A percentile compares a stretch with the other conserved stretches of the same genome.
Evolutionary conservation across 331 rosid genomes (phyloP).

Genomic region (Quercus tomentella): DNA sequence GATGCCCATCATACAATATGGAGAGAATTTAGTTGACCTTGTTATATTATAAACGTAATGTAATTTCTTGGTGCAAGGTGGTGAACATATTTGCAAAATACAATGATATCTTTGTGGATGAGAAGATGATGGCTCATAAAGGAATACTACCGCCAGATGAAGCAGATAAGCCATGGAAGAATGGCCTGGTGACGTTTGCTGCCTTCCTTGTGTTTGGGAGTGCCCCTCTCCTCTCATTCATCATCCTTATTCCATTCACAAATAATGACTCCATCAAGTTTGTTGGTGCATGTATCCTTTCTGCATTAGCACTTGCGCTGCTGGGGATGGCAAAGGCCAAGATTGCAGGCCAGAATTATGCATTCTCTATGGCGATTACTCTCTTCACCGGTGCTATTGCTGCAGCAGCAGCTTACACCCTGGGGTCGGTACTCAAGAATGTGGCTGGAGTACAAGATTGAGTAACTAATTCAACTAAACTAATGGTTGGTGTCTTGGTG

Average conservation of each 20-base stretch:
- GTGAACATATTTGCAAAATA: conserved; percentile 60
- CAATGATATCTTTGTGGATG: conserved; percentile 48
- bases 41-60: neutral
- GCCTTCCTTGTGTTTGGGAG: conserved; percentile 52
- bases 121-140: conserved; percentile 44
- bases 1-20: too few relatives aligned
- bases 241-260: conserved; percentile 58
- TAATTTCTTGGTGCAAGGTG: conserved; percentile 33
- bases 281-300: conserved; percentile 46
- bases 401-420: conserved; percentile 43
- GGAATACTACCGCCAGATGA: conserved; percentile 39
- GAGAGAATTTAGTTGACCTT: too few relatives aligned
- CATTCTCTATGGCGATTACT: conserved; percentile 30
- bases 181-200: conserved; percentile 40
- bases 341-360: conserved; percentile 35
- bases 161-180: conserved; percentile 61
- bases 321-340: conserved; percentile 57
- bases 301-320: conserved; percentile 42
- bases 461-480: neutral
- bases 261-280: conserved; percentile 38
- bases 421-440: conserved; percentile 49
- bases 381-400: conserved; percentile 46
- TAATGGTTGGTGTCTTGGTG: neutral
- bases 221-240: conserved; percentile 47
- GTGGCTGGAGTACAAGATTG: conserved; percentile 31